Evolutionary conservation across 192 early-diverging fungal genomes (phyloP), one percentile per base, ranked within the genome.

Genomic region (Coemansia nantahalensis): DNA sequence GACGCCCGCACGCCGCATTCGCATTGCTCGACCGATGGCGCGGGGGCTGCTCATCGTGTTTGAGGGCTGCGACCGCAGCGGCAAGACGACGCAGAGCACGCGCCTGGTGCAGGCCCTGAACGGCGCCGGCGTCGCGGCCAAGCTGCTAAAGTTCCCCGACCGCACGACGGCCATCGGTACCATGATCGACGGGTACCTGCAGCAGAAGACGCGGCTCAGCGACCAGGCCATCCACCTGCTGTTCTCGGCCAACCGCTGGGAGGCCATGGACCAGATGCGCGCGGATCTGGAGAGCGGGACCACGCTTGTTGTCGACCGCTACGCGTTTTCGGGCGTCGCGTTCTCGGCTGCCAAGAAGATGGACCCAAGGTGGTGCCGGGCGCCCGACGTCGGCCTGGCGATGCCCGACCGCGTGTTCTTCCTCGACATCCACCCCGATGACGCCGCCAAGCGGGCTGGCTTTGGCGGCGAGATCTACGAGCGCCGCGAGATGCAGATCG

Each of bases 201-300:
- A 83, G 39, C 80, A 85, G 31, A 59, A 76, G 16, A 56, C 67
- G 24, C 79, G 88, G 24, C 67, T 95, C 18, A 86, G 87, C 65
- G 90, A 93, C 59, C 81, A 83, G 41, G 86, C 90, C 12, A 80
- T 94, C 24, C 97, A 99, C 61, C 59, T 97, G 14, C 72, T 99
- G 28, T 99, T 99, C 66, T 93, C 93, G 13, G 93, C 92, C 4
- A 99, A 99, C 77, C 81, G 97, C 32, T 96, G 92, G 89, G 94
- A 95, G 63, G 83, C 84, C 15, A 86, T 87, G 86, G 61, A 79
- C 18, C 43, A 66, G 9, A 80, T 97, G 68, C 77, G 65, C 33
- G 47, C 56, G 8, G 72, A 79, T 30, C 78, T 97, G 26, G 54
- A 78, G 18, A 45, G 39, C 24, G 96, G 94, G 10, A 86, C 60